Evolutionary conservation across 495 filamentous ascomycete genomes (phyloP), one percentile per base, ranked within the genome.

Genomic region (Tetracladium marchalianum): DNA sequence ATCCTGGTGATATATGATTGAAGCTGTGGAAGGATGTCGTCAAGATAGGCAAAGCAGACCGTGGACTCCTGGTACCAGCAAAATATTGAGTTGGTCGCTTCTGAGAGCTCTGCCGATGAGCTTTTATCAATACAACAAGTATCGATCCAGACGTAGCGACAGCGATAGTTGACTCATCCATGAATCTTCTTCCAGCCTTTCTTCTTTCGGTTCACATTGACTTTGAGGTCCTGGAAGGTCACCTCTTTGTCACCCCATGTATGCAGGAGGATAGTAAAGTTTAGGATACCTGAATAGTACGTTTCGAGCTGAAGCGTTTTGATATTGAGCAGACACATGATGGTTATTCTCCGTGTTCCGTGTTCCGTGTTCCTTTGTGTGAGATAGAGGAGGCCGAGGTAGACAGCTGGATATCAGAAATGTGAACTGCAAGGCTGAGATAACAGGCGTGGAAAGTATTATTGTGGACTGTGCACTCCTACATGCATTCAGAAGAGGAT

Each of bases 201-300:
- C 44, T 44, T 45, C 27, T 37, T 44, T 19, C 36, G 1, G 8
- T 50, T 39, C 31, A 51, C 35, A 13, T 39, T 4, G 4, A 1
- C 11, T 48, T 33, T 47, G 55, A 63, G 16, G 15, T 70, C 63
- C 34, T 68, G 53, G 31, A 65, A 65, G 0, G 58, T 63, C 4
- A 69, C 64, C 42, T 73, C 69, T 3, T 69, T 57, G 8, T 44
- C 10, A 5, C 55, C 65, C 68, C 69, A 73, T 5, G 62, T 65
- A 49, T 73, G 69, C 2, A 67, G 70, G 15, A 73, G 58, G 41
- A 69, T 70, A 12, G 64, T 66, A 31, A 71, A 71, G 1, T 35
- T 39, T 1, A 66, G 68, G 10, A 53, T 48, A 35, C 17, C 19
- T 11, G 52, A 51, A 33, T 61, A 49, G 35, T 69, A 71, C 41